phyloP scores from a whole-genome alignment of 2,329 filamentous ascomycete genomes.

The Trichoderma sp. region DNA sequence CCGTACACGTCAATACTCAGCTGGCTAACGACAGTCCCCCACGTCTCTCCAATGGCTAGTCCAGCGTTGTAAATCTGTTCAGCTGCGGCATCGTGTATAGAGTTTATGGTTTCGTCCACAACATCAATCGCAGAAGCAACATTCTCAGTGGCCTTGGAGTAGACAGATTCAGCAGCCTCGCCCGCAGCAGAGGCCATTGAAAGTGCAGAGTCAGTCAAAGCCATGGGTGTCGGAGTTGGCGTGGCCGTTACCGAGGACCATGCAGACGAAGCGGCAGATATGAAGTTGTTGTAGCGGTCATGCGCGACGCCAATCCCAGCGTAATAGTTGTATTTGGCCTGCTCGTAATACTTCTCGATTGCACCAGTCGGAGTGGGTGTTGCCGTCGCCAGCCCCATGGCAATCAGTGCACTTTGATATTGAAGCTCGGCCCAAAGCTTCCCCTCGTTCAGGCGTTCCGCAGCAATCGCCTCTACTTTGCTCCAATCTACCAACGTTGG shows the following conservation, averaged over 20 bases:
- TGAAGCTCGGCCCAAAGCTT: constrained; percentile 71
- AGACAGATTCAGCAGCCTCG: constrained; percentile 56
- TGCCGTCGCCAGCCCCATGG: constrained; percentile 61
- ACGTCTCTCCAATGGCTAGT: constrained; percentile 46
- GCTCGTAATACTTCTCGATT: constrained; percentile 63
- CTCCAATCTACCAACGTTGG: constrained; percentile 49
- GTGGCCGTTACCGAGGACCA: constrained; percentile 63
- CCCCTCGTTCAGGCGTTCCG: constrained; percentile 71
- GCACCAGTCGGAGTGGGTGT: constrained; percentile 49
- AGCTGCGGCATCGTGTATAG: constrained; percentile 52
- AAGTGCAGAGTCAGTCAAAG: constrained; percentile 52
- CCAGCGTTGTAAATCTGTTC: constrained; percentile 45
- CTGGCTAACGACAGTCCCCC: constrained; percentile 56
- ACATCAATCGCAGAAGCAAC: constrained; percentile 46
- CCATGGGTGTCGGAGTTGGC: constrained; percentile 64
- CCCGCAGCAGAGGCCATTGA: constrained; percentile 56
- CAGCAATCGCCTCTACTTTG: constrained; percentile 65
- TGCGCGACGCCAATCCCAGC: constrained; percentile 78
- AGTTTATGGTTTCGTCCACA: constrained; percentile 45
- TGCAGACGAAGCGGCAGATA: constrained; percentile 71
- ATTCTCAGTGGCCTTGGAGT: constrained; percentile 50
- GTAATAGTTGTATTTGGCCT: constrained; percentile 71
- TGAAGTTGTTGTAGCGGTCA: constrained; percentile 75
- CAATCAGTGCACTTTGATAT: constrained; percentile 69
- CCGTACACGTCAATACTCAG: constrained; percentile 74